Conservation (phyloP, 768 basidiomycete species). For the Cantharellus cinnabarinus region DNA sequence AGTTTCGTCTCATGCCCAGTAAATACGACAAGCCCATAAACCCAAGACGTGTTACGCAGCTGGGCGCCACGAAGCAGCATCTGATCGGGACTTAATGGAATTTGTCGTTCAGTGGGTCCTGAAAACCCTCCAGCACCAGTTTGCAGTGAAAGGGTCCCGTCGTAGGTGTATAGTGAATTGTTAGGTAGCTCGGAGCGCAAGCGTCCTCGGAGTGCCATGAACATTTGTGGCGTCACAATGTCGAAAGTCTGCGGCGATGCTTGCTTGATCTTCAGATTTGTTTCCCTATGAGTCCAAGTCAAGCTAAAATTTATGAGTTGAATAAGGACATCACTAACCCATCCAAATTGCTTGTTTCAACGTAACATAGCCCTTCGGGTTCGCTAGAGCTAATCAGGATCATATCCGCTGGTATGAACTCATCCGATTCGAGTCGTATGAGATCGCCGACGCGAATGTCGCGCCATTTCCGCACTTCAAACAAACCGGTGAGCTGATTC, state of each 20-base stretch:
- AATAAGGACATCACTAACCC: slow-evolving; percentile 33
- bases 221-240: slow-evolving; percentile 58
- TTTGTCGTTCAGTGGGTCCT: slow-evolving; percentile 45
- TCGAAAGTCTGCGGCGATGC: slow-evolving; percentile 61
- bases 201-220: slow-evolving; percentile 54
- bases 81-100: slow-evolving; percentile 89
- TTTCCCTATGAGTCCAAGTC: slow-evolving; percentile 41
- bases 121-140: slow-evolving; percentile 12
- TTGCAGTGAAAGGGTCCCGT: slow-evolving; percentile 42
- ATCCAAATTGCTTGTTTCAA: slow-evolving; percentile 94
- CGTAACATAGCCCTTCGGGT: slow-evolving; percentile 92
- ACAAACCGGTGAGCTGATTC: slow-evolving; percentile 31
- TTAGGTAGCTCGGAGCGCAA: slow-evolving; percentile 93
- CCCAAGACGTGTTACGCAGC: slow-evolving; percentile 88
- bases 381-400: slow-evolving; percentile 75
- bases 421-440: slow-evolving; percentile 73
- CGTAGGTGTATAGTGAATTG: slow-evolving; percentile 91
- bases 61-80: slow-evolving; percentile 87
- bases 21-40: slow-evolving; percentile 82
- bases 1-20: slow-evolving; percentile 97
- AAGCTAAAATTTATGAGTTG: not conserved
- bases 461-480: slow-evolving; percentile 67
- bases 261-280: slow-evolving; percentile 98
- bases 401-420: slow-evolving; percentile 92
- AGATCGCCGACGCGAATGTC: slow-evolving; percentile 82